Evolutionary conservation across 2,329 filamentous ascomycete species (phyloP), one percentile per base, ranked within the genome.

Genomic region (Emmonsia crescens): DNA sequence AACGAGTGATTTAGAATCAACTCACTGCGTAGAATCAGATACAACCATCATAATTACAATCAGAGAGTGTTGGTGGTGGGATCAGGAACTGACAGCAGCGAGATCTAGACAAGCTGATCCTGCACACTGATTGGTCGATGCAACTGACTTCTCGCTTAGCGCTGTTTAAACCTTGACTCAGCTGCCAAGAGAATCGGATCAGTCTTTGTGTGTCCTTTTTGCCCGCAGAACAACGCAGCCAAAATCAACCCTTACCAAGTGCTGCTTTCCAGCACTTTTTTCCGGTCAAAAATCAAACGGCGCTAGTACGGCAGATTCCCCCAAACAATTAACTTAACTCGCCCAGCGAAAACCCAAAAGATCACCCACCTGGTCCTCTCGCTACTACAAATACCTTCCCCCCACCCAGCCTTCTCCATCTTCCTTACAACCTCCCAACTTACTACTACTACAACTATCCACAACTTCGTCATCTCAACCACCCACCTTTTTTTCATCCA

Each of bases 41-140:
- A 27, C 14, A 44, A 24, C n/a, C 14, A 33, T n/a, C 16, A n/a
- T 2, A 44, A 29, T n/a, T 24, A n/a, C 12, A 29, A 42, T 29
- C 16, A 42, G 40, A 16, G 1, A 51, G 64, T 63, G 63, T 71
- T 59, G 57, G 64, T 65, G 67, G 67, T 71, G 71, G 69, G 74
- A 76, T 76, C 74, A 76, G 64, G 14, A 67, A 63, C 61, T 62
- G 54, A 57, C 48, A 42, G 51, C 19, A 24, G 6, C 65, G 63
- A 61, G 73, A 73, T 69, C 67, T 65, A 68, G 63, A 70, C 65
- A 58, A 57, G n/a, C 61, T 76, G 74, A 76, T 76, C 74, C 72
- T 74, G 67, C 1, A 27, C 27, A 61, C 54, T 70, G 64, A 76
- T 76, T 76, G 74, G 74, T 60, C 56, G 63, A 64, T 58, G 55